Evolutionary conservation across 1,284 basidiomycete genomes (phyloP), one percentile per base, ranked within the genome.

Genomic region (Pseudozyma sp.): DNA sequence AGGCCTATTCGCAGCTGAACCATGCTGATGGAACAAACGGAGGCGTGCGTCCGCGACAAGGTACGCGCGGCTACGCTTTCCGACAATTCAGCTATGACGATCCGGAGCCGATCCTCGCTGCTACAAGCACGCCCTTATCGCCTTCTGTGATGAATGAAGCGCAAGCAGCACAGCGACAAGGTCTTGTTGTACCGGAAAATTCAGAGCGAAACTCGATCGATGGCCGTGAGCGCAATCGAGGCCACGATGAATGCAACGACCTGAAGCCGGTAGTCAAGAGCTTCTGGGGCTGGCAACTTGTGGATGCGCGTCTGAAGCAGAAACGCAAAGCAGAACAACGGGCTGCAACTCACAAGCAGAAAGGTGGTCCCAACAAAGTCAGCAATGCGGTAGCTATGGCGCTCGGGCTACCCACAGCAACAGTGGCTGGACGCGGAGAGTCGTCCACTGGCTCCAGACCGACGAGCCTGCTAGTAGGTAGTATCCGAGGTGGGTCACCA

Each of bases 221-320:
- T 5, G 56, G 51, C 10, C 49, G 58, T 21, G 57, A 52, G 1
- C 48, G 57, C 5, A 59, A 55, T 5, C 53, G 50, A 35, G 54
- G 64, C 0, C 50, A 65, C 25, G 79, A 81, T 53, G 79, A 81
- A 49, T 77, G 75, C 50, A 78, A 81, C 61, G 61, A 65, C 0
- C 43, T 61, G 38, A 59, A 65, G 44, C 65, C 74, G 0, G 76
- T 79, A 1, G 47, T 81, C 49, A 77, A 81, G 61, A 74, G 62
- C 43, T 81, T 79, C 53, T 79, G 70, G 68, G 70, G 60, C 40
- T 81, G 79, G 79, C 74, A 81, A 59, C 18, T 59, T 38, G 68
- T 78, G 14, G 74, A 78, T 54, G 60, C 58, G 8, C 49, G 69
- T 34, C 31, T 62, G 35, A 76, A 73, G 56, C 65, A 67, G 40